Conservation (phyloP, 169 alveolate genomes). For the Amoebophrya sp. region DNA sequence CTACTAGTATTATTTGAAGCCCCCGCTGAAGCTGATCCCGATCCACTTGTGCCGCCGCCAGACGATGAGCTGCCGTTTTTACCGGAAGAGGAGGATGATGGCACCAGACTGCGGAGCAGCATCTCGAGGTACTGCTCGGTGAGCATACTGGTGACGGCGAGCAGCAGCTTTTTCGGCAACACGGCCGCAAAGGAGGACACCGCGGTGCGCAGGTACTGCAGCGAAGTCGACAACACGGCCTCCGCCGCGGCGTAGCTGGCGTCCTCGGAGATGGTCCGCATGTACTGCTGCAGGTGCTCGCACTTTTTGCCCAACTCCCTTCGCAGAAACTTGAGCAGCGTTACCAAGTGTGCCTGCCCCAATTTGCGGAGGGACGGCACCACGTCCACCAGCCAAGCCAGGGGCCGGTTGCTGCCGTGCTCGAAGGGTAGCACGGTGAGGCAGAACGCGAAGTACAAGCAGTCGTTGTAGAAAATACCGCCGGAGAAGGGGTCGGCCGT, state of each 20-base stretch:
- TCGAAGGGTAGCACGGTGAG: not conserved
- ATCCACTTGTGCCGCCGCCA: no score
- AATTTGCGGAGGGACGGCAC: not conserved
- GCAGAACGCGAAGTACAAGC: not conserved
- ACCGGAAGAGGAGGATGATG: no score
- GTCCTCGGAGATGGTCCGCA: not conserved
- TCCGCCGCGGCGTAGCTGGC: not conserved
- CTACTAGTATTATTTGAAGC: no score
- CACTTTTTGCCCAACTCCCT: not conserved
- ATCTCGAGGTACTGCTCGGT: not conserved
- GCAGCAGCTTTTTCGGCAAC: not conserved
- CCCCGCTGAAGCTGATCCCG: no score
- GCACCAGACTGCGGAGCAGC: not conserved
- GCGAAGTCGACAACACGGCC: not conserved
- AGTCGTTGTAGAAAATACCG: conserved; percentile 20
- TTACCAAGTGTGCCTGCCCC: conserved; percentile 3
- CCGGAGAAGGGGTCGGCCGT: not conserved
- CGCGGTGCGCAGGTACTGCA: not conserved
- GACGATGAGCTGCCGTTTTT: no score
- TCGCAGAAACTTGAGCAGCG: not conserved
- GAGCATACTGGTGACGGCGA: not conserved
- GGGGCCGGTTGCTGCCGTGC: not conserved
- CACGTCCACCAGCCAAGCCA: not conserved
- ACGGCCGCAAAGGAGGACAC: not conserved
- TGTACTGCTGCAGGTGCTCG: not conserved